phyloP scores from a whole-genome alignment of 1,284 basidiomycete species.

The Leccinum cinnamomeum region DNA sequence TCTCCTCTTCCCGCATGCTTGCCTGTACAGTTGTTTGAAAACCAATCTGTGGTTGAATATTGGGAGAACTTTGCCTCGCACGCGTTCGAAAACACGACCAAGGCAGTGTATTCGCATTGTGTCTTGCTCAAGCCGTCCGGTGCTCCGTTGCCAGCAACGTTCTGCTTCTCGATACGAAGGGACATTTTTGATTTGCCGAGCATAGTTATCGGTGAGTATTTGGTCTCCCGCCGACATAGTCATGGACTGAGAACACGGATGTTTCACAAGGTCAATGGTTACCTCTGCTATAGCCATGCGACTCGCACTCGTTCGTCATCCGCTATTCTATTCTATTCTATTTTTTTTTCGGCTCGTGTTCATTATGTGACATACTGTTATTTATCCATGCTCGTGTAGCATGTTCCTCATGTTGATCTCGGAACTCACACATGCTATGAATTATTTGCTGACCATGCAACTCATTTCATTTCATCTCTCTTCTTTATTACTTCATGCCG shows the following conservation, averaged over 20 bases:
- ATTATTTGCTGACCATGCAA: neutral
- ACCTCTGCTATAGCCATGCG: slow-evolving; percentile 55
- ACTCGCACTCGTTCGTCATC: slow-evolving; percentile 3
- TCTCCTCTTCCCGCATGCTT: neutral
- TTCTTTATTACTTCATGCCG: neutral
- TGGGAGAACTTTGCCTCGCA: slow-evolving; percentile 95
- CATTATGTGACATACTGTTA: slow-evolving; percentile 12
- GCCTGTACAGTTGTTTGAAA: slow-evolving; percentile 71
- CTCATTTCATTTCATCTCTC: neutral
- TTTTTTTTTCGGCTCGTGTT: neutral
- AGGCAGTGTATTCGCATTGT: slow-evolving; percentile 91
- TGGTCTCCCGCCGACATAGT: slow-evolving; percentile 5
- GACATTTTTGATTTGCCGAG: slow-evolving; percentile 89
- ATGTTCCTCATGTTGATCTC: neutral
- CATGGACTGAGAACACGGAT: neutral
- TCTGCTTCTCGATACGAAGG: slow-evolving; percentile 90
- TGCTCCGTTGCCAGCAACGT: slow-evolving; percentile 82
- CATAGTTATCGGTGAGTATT: slow-evolving; percentile 73
- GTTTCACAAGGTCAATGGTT: slow-evolving; percentile 71
- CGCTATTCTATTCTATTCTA: neutral
- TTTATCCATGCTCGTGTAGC: slow-evolving; percentile 5
- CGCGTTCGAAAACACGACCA: slow-evolving; percentile 94
- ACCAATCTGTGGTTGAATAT: slow-evolving; percentile 89
- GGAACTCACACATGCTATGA: slow-evolving; percentile 7
- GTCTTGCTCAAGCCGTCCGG: slow-evolving; percentile 82